Percentiles rank a stretch among this genome's conserved stretches.
phyloP scores from a whole-genome alignment of 2,329 filamentous ascomycete genomes.

The Lasiodiplodia sp. region DNA sequence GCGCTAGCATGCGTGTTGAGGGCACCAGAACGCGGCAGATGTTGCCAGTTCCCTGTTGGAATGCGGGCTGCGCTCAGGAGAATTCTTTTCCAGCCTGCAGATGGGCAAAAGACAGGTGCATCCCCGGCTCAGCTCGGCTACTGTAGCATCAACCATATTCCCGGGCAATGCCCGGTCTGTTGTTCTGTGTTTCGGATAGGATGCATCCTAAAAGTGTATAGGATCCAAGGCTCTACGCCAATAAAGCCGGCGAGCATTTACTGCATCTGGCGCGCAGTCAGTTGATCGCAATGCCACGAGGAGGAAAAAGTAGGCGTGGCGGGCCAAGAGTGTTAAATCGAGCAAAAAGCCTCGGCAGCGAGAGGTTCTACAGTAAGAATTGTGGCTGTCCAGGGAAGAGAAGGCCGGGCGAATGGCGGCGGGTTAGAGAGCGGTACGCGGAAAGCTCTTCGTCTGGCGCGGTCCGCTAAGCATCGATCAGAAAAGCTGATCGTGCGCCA shows the following conservation, averaged over 20 bases:
- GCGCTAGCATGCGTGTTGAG: background rate
- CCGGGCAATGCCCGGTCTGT: background rate
- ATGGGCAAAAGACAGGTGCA: background rate
- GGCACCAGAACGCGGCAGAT: background rate
- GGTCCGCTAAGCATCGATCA: conserved; percentile 12
- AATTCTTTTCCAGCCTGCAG: background rate
- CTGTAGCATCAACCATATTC: background rate
- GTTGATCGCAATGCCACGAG: background rate
- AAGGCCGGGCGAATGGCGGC: background rate
- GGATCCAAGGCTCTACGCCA: background rate
- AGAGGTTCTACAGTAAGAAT: background rate
- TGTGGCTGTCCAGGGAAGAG: background rate
- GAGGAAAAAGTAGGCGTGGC: background rate
- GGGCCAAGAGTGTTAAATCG: background rate
- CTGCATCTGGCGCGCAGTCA: background rate
- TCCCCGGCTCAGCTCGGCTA: background rate
- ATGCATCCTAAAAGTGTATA: background rate
- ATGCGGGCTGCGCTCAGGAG: background rate
- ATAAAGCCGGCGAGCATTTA: background rate
- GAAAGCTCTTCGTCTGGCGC: background rate
- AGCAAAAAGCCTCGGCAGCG: background rate
- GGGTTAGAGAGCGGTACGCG: background rate
- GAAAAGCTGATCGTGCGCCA: background rate
- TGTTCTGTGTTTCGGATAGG: background rate
- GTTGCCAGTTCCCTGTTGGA: background rate